Evolutionary conservation across 169 alveolate species (phyloP).

Genomic region (Eimeria mitis): DNA sequence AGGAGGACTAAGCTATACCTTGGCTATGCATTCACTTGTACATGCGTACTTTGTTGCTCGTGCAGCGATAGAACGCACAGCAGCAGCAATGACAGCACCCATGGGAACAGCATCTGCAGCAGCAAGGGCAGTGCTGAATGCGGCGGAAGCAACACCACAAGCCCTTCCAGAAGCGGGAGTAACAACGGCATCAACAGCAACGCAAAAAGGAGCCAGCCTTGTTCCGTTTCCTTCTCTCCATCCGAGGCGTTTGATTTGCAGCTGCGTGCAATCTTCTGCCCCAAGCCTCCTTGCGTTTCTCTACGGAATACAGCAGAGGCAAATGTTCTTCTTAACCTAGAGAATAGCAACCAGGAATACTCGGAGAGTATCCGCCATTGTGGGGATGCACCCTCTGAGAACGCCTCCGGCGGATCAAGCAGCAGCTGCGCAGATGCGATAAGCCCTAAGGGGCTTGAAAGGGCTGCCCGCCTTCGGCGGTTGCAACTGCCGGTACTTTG

Average conservation of each 20-base stretch:
- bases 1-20: constrained; percentile 15
- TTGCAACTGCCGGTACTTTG: constrained; percentile 53
- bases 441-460: constrained; percentile 2
- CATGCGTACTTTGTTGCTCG: constrained; percentile 39
- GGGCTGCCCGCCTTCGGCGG: constrained; percentile 19
- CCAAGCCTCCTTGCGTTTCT: constrained; percentile 10
- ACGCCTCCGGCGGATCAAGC: neutral
- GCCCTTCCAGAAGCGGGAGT: neutral
- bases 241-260: constrained; percentile 67
- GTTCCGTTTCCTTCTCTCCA: constrained; percentile 27
- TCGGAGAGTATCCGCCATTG: neutral
- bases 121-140: neutral
- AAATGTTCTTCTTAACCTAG: constrained; percentile 2
- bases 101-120: neutral
- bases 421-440: neutral
- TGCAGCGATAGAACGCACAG: neutral
- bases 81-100: constrained; percentile 10
- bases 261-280: constrained; percentile 23
- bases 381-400: neutral
- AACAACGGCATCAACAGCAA: neutral
- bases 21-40: constrained; percentile 39
- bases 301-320: neutral
- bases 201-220: neutral
- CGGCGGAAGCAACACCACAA: neutral
- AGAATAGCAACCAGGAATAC: neutral